phyloP scores from a whole-genome alignment of 2,329 filamentous ascomycete species.

The Aspergillus puulaauensis region DNA sequence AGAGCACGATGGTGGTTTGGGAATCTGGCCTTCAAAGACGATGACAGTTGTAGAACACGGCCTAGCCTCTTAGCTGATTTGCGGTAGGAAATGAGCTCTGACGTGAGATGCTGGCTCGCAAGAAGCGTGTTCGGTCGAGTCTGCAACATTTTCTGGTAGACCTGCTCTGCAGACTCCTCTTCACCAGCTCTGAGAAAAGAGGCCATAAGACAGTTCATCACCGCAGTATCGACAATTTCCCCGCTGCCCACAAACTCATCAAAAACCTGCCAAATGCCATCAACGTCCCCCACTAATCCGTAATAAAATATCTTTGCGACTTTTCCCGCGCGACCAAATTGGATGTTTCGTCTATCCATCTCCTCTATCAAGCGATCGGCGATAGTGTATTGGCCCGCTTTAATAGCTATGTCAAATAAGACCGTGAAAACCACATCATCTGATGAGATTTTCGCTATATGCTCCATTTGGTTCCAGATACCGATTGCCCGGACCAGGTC shows the following conservation, averaged over 20 bases:
- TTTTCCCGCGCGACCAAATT: slow-evolving; percentile 75
- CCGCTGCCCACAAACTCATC: slow-evolving; percentile 78
- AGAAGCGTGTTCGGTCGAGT: slow-evolving; percentile 44
- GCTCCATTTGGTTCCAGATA: slow-evolving; percentile 90
- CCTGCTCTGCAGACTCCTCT: slow-evolving; percentile 70
- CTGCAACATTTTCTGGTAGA: slow-evolving; percentile 82
- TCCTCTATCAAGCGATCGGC: slow-evolving; percentile 84
- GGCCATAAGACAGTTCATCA: slow-evolving; percentile 82
- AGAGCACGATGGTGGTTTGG: slow-evolving; percentile 58
- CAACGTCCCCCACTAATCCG: slow-evolving; percentile 71
- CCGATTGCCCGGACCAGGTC: slow-evolving; percentile 69
- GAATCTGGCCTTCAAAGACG: slow-evolving; percentile 47
- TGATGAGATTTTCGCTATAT: slow-evolving; percentile 61
- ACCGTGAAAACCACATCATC: slow-evolving; percentile 89
- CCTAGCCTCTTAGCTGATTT: slow-evolving; percentile 45
- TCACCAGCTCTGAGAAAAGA: slow-evolving; percentile 77
- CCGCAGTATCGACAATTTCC: slow-evolving; percentile 83
- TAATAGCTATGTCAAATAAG: slow-evolving; percentile 83
- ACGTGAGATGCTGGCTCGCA: slow-evolving; percentile 23
- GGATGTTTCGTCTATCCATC: slow-evolving; percentile 68
- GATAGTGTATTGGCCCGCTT: slow-evolving; percentile 77
- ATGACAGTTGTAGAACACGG: slow-evolving; percentile 48
- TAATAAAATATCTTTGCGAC: slow-evolving; percentile 81
- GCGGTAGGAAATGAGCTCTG: slow-evolving; percentile 39
- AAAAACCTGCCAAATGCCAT: slow-evolving; percentile 74